Evolutionary conservation across 441 rosid genomes (phyloP).

Genomic region (Dalechampia spathulata): DNA sequence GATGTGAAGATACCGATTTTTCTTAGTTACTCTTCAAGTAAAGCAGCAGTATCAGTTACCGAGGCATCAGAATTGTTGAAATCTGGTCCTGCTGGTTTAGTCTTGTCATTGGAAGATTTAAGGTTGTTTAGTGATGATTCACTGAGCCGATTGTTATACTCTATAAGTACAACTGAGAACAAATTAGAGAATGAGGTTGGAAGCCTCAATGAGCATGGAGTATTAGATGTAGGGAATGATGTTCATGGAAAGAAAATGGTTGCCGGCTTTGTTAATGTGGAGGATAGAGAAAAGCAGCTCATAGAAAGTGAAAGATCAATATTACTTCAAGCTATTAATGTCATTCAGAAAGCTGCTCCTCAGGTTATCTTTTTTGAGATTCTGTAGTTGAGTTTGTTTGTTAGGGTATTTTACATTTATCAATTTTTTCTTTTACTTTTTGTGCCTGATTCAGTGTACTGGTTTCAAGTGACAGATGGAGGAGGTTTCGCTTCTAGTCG

Average conservation of each 20-base stretch:
- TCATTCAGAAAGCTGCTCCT: slow-evolving; percentile 80
- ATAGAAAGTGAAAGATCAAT: slow-evolving; percentile 60
- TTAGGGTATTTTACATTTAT: slow-evolving; percentile 21
- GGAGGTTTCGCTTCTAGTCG: slow-evolving; percentile 88
- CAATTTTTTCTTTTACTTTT: slow-evolving; percentile 15
- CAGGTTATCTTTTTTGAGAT: slow-evolving; percentile 62
- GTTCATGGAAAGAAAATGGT: slow-evolving; percentile 19
- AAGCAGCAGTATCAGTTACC: slow-evolving; percentile 14
- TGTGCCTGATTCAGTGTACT: slow-evolving; percentile 29
- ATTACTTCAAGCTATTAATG: slow-evolving; percentile 51
- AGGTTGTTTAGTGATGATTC: slow-evolving; percentile 42
- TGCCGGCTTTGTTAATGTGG: slow-evolving; percentile 56
- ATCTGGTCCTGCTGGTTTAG: slow-evolving; percentile 75
- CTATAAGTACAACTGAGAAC: slow-evolving; percentile 18
- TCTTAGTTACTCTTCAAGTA: slow-evolving; percentile 20
- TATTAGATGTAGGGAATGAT: slow-evolving; percentile 20
- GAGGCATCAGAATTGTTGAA: slow-evolving; percentile 33
- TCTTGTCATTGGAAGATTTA: slow-evolving; percentile 64
- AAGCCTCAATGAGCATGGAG: slow-evolving; percentile 14
- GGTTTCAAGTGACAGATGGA: slow-evolving; percentile 63
- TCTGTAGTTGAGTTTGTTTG: slow-evolving; percentile 43
- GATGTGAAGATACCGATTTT: slow-evolving; percentile 67
- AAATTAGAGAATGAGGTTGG: slow-evolving; percentile 22
- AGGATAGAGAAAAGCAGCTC: slow-evolving; percentile 63
- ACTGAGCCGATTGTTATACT: slow-evolving; percentile 40